Base-by-base conservation (phyloP, 2,329 filamentous ascomycete species). In the Chrysoporthe austroafricana region DNA sequence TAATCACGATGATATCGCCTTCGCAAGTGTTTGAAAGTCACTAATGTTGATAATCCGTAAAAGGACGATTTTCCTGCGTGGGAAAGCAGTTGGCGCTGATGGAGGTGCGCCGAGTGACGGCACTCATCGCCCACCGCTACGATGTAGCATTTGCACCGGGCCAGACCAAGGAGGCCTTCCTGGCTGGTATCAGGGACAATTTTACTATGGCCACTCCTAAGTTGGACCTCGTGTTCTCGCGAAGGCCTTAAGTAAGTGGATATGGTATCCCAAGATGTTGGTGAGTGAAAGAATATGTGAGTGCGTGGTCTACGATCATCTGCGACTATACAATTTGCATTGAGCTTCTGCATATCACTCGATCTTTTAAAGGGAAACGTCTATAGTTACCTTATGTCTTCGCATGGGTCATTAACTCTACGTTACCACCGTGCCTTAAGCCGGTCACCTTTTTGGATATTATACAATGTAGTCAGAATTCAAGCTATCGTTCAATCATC, bases 111-210 rank as follows among this genome's bases (percentile, higher is more conserved):
- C 60, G 52, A 5, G 67, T 69, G 8, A 66, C 64, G 21, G 67
- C 60, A 1, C 70, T 71, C 62, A 69, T 73, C 13, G 68, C 72
- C 26, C 65, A n/a, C 42, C 69, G 71, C 32, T 73, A 71, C 50
- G 64, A 73, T 26, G 56, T 73, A 18, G n/a, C 62, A 9, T 39
- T 71, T 13, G 70, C 70, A 9, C 65, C 69, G 2, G 69, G 63
- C 0, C 69, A 73, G 57, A 72, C 66, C 14, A 65, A 66, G 52
- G 66, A 72, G 63, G 66, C 63, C 13, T 73, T 72, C 42, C 32
- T 73, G 60, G 70, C 70, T 8, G 72, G 70, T 1, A 64, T 73
- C 50, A 60, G 71, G 61, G 72, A 73, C 34, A 71, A 70, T 0
- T 73, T 73, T 32, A 73, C 72, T 4, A 16, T 67, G 50, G 56